Percentiles rank a stretch among this genome's conserved stretches.
These are phyloP conservation scores for Xylaria bambusicola DNA, from an alignment of 495 filamentous ascomycete species.

Conservation along the genomic window DNA sequence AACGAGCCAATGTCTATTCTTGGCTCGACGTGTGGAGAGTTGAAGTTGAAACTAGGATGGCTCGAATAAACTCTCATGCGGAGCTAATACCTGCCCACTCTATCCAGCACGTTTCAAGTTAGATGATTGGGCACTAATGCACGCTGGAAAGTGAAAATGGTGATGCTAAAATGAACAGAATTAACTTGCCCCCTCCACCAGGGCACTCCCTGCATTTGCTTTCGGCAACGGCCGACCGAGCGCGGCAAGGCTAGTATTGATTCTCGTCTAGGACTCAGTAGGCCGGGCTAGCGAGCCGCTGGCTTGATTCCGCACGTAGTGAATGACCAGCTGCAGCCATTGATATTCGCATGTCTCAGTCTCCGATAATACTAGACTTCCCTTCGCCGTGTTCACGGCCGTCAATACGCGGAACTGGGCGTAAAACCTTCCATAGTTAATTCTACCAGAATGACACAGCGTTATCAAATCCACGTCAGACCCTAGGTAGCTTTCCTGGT, in stretches of 20 bases:
- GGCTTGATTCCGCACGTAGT: constrained; percentile 32
- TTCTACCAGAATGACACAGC: constrained; percentile 6
- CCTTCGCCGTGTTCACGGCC: constrained; percentile 1
- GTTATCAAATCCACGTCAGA: too few species aligned
- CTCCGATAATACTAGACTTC: constrained; percentile 12
- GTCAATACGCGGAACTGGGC: constrained; percentile 20
- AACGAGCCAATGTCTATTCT: too few species aligned
- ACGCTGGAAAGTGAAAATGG: too few species aligned
- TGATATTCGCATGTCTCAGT: constrained; percentile 30
- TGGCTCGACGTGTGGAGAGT: neutral
- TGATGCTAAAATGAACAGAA: neutral
- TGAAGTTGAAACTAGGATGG: neutral
- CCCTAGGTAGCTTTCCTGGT: too few species aligned
- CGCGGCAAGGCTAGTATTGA: constrained; percentile 21
- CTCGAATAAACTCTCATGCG: neutral
- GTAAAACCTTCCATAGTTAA: constrained; percentile 10
- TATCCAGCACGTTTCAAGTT: neutral
- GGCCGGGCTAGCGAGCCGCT: constrained; percentile 22
- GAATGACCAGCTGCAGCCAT: constrained; percentile 32
- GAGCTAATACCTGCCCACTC: neutral
- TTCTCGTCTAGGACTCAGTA: constrained; percentile 15
- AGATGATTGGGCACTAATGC: neutral
- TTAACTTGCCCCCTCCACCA: too few species aligned
- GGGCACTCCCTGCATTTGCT: constrained; percentile 1
- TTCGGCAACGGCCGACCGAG: constrained; percentile 32